Evolutionary conservation across 352 stramenopile species (phyloP).

Genomic region (Phytophthora syringae): DNA sequence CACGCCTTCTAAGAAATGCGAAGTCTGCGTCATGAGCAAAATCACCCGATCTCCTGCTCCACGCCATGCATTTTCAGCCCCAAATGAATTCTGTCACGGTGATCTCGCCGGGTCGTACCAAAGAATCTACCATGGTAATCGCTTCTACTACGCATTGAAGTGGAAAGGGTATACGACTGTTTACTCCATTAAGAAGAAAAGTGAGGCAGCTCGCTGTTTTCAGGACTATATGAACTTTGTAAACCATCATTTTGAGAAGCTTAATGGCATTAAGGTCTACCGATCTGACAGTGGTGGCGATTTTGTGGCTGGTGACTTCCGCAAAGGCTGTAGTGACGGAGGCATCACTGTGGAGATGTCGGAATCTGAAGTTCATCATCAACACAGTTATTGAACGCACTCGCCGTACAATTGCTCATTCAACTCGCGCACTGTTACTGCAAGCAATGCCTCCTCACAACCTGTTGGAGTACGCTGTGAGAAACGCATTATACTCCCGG

Average conservation of each 20-base stretch:
- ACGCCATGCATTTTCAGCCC: background rate
- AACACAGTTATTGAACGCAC: constrained; percentile 11
- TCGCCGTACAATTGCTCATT: background rate
- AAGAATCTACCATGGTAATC: background rate
- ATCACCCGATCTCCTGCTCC: background rate
- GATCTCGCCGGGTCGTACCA: background rate
- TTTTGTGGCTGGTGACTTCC: background rate
- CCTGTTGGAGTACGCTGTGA: constrained; percentile 15
- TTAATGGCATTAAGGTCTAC: background rate
- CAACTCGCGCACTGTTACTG: background rate
- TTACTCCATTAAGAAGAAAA: background rate
- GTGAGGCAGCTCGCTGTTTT: background rate
- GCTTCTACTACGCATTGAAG: background rate
- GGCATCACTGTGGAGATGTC: constrained; percentile 7
- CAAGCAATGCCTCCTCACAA: constrained; percentile 6
- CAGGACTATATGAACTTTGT: background rate
- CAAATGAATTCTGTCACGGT: background rate
- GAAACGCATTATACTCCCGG: background rate
- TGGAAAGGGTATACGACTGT: background rate
- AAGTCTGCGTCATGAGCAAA: background rate
- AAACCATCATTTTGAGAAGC: background rate
- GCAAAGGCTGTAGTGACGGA: background rate
- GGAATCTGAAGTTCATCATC: constrained; percentile 8
- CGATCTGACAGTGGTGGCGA: constrained; percentile 18
- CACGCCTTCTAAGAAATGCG: background rate